Conservation (phyloP, 169 alveolate genomes). For the Plasmodium billcollinsi region DNA sequence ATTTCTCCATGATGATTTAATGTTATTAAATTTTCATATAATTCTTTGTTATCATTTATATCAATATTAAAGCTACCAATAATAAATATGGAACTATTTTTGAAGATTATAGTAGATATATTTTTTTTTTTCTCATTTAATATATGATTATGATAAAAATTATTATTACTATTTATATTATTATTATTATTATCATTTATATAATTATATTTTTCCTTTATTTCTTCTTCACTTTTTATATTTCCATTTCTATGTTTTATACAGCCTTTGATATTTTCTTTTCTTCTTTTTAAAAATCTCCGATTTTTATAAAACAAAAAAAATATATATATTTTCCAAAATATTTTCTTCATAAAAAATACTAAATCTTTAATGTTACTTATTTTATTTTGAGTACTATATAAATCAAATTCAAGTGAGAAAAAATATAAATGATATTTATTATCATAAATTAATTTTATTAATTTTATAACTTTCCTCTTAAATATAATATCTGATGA, state of each 20-base stretch:
- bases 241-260: neutral
- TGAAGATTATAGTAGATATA: slow-evolving; percentile 40
- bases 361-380: slow-evolving; percentile 68
- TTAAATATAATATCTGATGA: slow-evolving; percentile 66
- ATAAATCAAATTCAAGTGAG: slow-evolving; percentile 68
- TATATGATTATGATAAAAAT: neutral
- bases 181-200: neutral
- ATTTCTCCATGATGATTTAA: slow-evolving; percentile 39
- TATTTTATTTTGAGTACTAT: slow-evolving; percentile 40
- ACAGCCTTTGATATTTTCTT: slow-evolving; percentile 5
- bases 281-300: slow-evolving; percentile 10
- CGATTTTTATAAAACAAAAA: slow-evolving; percentile 46
- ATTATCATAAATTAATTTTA: slow-evolving; percentile 62
- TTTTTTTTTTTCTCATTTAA: neutral
- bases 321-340: slow-evolving; percentile 68
- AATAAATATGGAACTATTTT: slow-evolving; percentile 59
- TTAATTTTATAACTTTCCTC: slow-evolving; percentile 65
- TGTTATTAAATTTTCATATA: slow-evolving; percentile 37
- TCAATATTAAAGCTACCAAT: slow-evolving; percentile 73
- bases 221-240: slow-evolving; percentile 17
- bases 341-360: slow-evolving; percentile 32
- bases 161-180: neutral
- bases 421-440: slow-evolving; percentile 56
- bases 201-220: neutral
- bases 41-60: slow-evolving; percentile 20